A percentile compares a stretch with the other conserved stretches of the same genome.
phyloP scores from a whole-genome alignment of 768 basidiomycete species.

The Sistotremastrum niveocremeum region DNA sequence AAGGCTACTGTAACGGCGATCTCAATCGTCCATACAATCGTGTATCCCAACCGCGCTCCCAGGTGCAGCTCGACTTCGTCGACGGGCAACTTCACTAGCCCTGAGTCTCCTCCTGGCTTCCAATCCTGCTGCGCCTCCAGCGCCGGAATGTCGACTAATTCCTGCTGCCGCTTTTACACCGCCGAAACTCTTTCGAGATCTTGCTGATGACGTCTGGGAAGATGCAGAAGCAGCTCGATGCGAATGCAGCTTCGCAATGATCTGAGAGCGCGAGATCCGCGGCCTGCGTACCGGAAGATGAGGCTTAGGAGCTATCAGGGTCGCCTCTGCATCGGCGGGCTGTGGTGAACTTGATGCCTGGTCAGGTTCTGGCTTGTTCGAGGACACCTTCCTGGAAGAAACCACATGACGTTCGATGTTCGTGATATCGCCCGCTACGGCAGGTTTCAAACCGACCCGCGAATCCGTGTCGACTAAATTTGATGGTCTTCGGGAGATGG shows the following conservation, averaged over 20 bases:
- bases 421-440: constrained; percentile 10
- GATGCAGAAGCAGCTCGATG: constrained; percentile 39
- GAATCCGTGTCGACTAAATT: neutral
- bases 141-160: constrained; percentile 6
- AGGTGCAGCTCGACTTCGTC: constrained; percentile 22
- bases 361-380: neutral
- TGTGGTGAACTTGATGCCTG: constrained; percentile 4
- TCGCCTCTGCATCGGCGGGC: constrained; percentile 17
- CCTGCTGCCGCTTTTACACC: constrained; percentile 6
- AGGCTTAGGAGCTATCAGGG: constrained; percentile 6
- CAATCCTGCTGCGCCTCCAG: constrained; percentile 22
- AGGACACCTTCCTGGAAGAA: constrained; percentile 3
- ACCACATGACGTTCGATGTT: neutral
- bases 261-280: constrained; percentile 68
- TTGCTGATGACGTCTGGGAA: constrained; percentile 13
- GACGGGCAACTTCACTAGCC: constrained; percentile 15
- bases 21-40: too few species aligned
- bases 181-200: neutral
- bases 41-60: neutral
- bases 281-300: constrained; percentile 39
- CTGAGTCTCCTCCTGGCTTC: constrained; percentile 14
- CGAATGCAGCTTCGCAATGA: constrained; percentile 62
- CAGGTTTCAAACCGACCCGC: constrained; percentile 2
- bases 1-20: too few species aligned
- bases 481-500: neutral